Evolutionary conservation across 345 rosid species (phyloP).

Genomic region (Abelmoschus esculentus): DNA sequence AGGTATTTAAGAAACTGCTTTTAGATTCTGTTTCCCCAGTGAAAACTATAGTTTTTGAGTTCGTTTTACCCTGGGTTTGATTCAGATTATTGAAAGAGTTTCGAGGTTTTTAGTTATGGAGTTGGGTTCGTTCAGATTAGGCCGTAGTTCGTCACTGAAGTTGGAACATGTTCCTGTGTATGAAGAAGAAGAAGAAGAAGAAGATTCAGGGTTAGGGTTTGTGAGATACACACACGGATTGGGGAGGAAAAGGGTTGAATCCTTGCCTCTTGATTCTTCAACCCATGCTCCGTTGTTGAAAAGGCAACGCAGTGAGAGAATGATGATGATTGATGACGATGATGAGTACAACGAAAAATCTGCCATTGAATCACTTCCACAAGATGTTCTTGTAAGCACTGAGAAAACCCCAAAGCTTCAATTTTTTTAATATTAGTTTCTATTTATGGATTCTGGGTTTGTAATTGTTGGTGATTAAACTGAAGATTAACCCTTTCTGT

Average conservation of each 20-base stretch:
- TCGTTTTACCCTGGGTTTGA: not conserved
- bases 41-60: not conserved
- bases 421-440: not conserved
- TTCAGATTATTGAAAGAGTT: not conserved
- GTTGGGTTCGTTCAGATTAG: constrained; percentile 42
- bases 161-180: constrained; percentile 7
- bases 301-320: constrained; percentile 39
- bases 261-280: constrained; percentile 21
- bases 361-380: constrained; percentile 59
- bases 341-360: constrained; percentile 22
- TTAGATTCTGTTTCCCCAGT: not conserved
- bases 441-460: constrained; percentile 3
- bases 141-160: constrained; percentile 26
- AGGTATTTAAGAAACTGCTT: constrained; percentile 2
- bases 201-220: constrained; percentile 18
- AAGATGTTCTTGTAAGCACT: constrained; percentile 58
- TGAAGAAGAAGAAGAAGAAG: constrained; percentile 20
- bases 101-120: not conserved
- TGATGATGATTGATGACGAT: not conserved
- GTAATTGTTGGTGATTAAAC: not conserved
- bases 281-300: constrained; percentile 31
- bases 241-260: constrained; percentile 68
- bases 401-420: not conserved
- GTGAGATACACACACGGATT: constrained; percentile 46
- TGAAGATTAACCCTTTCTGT: not conserved